Evolutionary conservation across 139 green algal species (phyloP), one percentile per base, ranked within the genome.

Genomic region (Chlorella sp.): DNA sequence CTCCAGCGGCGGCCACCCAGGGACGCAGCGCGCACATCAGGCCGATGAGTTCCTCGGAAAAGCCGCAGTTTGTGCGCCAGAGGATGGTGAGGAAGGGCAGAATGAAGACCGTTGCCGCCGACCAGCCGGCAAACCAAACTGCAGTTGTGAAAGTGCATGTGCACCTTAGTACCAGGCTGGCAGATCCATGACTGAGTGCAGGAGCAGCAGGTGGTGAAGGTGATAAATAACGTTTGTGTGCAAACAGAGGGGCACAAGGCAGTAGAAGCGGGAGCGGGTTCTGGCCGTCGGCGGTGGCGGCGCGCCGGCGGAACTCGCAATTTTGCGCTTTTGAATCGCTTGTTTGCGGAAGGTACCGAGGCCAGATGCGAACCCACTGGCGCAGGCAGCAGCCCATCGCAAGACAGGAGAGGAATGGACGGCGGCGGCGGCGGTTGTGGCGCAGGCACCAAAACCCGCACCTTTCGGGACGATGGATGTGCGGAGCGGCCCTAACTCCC

Each of bases 1-100:
- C 82, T 48, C 42, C 48, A 22, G 80, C 61, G 0, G 89, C 89
- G 0, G 68, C 40, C 32, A 86, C 75, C 85, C 75, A 89, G 2
- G 89, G 89, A 26, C 75, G 61, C 16, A 92, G 73, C 0, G 89
- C 89, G 18, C 78, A 77, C 24, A 92, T 57, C 16, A 89, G 9
- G 32, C 89, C 89, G 34, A 92, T 92, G n/a, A 77, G 36, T 34
- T 78, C 36, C 22, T 71, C 48, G 1, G 66, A 57, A 9, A 91
- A 89, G 24, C 81, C 66, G 0, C 83, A 39, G 76, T 60, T 14
- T 26, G 76, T 60, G 40, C 81, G 81, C 14, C 57, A 92, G 37
- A 83, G 79, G 3, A 92, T n/a, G 71, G 64, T 85, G 34, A 92
- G n/a, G 60, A 90, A 92, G 9, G 89, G 89, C 19, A 91, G 37